These are phyloP conservation scores for Penicillium sp. DNA, from an alignment of 2,329 filamentous ascomycete species.

Conservation along the genomic window DNA sequence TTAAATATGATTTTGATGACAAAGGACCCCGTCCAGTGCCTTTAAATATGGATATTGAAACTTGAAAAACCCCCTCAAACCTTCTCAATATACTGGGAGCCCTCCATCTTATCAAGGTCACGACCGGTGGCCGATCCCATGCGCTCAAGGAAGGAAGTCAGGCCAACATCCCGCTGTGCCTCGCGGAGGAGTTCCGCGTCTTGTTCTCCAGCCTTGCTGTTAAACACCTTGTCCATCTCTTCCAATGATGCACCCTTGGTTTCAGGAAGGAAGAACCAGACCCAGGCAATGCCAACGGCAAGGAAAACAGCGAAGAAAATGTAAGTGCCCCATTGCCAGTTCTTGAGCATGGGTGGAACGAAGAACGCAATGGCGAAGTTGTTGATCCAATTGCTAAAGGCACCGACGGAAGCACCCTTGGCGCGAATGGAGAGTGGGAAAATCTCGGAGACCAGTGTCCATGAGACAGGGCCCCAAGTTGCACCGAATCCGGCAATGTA, in stretches of 20 bases:
- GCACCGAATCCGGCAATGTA: slow-evolving; percentile 29
- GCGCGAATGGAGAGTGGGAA: slow-evolving; percentile 32
- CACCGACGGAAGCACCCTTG: slow-evolving; percentile 31
- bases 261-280: slow-evolving; percentile 49
- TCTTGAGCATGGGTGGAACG: slow-evolving; percentile 28
- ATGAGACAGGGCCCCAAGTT: slow-evolving; percentile 31
- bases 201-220: slow-evolving; percentile 28
- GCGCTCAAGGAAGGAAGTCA: slow-evolving; percentile 24
- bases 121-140: slow-evolving; percentile 14
- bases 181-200: slow-evolving; percentile 28
- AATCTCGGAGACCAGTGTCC: slow-evolving; percentile 31
- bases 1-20: not conserved
- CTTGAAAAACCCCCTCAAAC: slow-evolving; percentile 4
- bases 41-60: not conserved
- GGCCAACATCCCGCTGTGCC: slow-evolving; percentile 26
- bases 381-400: slow-evolving; percentile 34
- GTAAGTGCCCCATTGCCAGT: slow-evolving; percentile 30
- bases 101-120: slow-evolving; percentile 21
- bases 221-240: slow-evolving; percentile 51
- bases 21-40: not conserved
- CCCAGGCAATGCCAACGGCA: slow-evolving; percentile 26
- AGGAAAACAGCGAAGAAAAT: slow-evolving; percentile 34
- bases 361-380: slow-evolving; percentile 34
- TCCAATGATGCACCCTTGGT: slow-evolving; percentile 60
- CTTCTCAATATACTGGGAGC: slow-evolving; percentile 22